Evolutionary conservation across 331 rosid genomes (phyloP).

Genomic region (Rhamnella rubrinervis): DNA sequence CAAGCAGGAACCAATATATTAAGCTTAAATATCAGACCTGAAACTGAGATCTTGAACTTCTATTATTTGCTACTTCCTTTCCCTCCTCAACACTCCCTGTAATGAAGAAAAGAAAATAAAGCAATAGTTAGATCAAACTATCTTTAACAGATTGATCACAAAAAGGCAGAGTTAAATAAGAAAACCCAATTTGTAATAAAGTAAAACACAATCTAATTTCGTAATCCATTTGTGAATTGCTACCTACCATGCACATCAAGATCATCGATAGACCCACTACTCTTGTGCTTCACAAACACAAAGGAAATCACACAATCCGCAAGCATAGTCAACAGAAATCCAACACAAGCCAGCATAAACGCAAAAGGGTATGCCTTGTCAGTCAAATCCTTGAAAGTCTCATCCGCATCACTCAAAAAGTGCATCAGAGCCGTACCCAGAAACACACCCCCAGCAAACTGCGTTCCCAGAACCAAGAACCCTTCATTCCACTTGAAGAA

Average conservation of each 20-base stretch:
- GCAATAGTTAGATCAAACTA: neutral
- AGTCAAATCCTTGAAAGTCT: slow-evolving; percentile 67
- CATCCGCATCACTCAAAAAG: slow-evolving; percentile 70
- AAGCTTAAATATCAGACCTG: slow-evolving; percentile 27
- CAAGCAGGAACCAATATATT: too few relatives aligned
- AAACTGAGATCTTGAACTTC: slow-evolving; percentile 29
- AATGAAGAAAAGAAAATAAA: slow-evolving; percentile 9
- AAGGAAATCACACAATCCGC: slow-evolving; percentile 61
- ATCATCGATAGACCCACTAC: slow-evolving; percentile 18
- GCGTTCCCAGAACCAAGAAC: slow-evolving; percentile 73
- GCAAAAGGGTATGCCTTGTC: slow-evolving; percentile 64
- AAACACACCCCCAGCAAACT: slow-evolving; percentile 90
- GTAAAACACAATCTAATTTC: neutral
- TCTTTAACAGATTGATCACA: neutral
- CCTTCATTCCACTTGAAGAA: slow-evolving; percentile 78
- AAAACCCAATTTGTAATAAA: neutral
- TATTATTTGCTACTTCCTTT: slow-evolving; percentile 1
- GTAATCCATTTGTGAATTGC: neutral
- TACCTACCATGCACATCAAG: slow-evolving; percentile 48
- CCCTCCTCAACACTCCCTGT: slow-evolving; percentile 15
- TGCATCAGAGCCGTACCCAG: slow-evolving; percentile 91
- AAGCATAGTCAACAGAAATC: slow-evolving; percentile 63
- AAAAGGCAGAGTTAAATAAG: neutral
- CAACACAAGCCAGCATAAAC: slow-evolving; percentile 73
- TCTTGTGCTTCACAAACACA: slow-evolving; percentile 25